These are phyloP conservation scores for Geosiphon pyriformis DNA, from an alignment of 192 early-diverging fungal genomes.

Conservation along the genomic window DNA sequence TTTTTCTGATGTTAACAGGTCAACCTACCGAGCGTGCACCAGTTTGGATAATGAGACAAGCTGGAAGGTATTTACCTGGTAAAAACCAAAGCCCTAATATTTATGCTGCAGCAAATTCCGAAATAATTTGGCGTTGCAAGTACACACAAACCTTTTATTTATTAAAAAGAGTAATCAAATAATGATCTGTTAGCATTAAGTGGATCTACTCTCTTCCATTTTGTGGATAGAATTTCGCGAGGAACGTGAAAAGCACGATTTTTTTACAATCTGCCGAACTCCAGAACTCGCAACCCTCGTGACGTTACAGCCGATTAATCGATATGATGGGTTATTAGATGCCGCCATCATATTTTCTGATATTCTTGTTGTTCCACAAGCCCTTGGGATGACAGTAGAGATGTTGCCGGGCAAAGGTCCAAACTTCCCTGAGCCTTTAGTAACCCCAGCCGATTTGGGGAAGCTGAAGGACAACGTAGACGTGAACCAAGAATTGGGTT, in stretches of 20 bases:
- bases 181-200: no score
- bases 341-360: conserved; percentile 99
- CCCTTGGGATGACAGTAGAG: conserved; percentile 89
- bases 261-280: conserved; percentile 91
- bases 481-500: conserved; percentile 71
- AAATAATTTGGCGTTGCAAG: no score
- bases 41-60: conserved; percentile 99
- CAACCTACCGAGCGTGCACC: conserved; percentile 70
- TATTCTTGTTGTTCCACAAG: conserved; percentile 96
- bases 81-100: conserved; percentile 29
- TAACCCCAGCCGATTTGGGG: conserved; percentile 61
- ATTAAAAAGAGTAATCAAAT: no score
- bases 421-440: conserved; percentile 80
- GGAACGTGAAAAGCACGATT: conserved; percentile 78
- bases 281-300: conserved; percentile 89
- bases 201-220: no score
- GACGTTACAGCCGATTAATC: conserved; percentile 95
- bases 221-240: conserved; percentile 92
- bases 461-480: conserved; percentile 59
- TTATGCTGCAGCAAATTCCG: no score
- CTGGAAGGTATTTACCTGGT: conserved; percentile 94
- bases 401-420: conserved; percentile 92
- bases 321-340: conserved; percentile 84
- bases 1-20: conserved; percentile 29
- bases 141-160: no score